A percentile compares a stretch with the other conserved stretches of the same genome.
Evolutionary conservation across 768 basidiomycete species (phyloP).

Genomic region (Lentinula lateritia): DNA sequence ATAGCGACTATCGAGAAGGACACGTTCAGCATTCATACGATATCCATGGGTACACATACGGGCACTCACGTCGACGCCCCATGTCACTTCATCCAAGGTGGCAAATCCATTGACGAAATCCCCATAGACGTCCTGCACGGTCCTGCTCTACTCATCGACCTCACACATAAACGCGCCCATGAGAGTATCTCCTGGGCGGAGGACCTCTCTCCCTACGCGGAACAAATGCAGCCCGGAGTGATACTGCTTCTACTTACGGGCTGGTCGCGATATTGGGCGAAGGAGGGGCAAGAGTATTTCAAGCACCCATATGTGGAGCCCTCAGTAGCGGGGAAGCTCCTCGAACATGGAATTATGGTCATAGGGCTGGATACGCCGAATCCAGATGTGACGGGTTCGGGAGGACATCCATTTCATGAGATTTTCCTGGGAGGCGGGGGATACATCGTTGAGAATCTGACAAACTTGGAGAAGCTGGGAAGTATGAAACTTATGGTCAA

Average conservation of each 20-base stretch:
- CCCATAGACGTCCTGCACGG: slow-evolving; percentile 49
- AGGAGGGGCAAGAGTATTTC: slow-evolving; percentile 32
- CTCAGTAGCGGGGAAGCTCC: slow-evolving; percentile 43
- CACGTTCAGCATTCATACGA: slow-evolving; percentile 43
- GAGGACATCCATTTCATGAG: slow-evolving; percentile 51
- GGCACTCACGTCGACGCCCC: slow-evolving; percentile 82
- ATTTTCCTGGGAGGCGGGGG: slow-evolving; percentile 43
- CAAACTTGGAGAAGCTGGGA: slow-evolving; percentile 39
- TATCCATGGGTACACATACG: slow-evolving; percentile 62
- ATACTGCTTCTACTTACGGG: slow-evolving; percentile 61
- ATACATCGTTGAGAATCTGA: slow-evolving; percentile 69
- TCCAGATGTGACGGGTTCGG: slow-evolving; percentile 56
- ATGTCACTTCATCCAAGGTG: slow-evolving; percentile 59
- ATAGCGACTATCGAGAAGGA: slow-evolving; percentile 36
- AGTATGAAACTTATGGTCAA: slow-evolving; percentile 40
- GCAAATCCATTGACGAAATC: slow-evolving; percentile 52
- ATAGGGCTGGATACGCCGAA: slow-evolving; percentile 61
- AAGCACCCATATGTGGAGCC: slow-evolving; percentile 60
- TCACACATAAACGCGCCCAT: slow-evolving; percentile 36
- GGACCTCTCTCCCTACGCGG: slow-evolving; percentile 26
- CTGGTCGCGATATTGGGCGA: slow-evolving; percentile 54
- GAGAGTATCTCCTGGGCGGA: slow-evolving; percentile 53
- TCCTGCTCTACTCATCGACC: slow-evolving; percentile 48
- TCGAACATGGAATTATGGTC: slow-evolving; percentile 46
- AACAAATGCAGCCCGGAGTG: slow-evolving; percentile 30